A percentile compares a stretch with the other conserved stretches of the same genome.
These are phyloP conservation scores for Neurospora sp. DNA, from an alignment of 495 filamentous ascomycete species.

Conservation along the genomic window DNA sequence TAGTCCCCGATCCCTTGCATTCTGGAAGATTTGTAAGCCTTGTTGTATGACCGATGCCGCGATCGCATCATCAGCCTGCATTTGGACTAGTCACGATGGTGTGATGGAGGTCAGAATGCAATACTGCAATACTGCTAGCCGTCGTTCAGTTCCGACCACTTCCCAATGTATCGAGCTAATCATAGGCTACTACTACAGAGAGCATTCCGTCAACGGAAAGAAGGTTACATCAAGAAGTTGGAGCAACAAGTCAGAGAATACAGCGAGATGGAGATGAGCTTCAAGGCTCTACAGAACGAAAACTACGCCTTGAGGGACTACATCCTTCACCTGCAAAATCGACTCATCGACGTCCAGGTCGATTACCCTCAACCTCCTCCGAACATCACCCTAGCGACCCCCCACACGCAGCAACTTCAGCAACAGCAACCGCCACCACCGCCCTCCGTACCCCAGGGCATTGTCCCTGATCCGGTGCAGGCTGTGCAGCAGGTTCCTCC, in stretches of 20 bases:
- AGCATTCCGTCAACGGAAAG: conserved; percentile 95
- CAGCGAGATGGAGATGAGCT: conserved; percentile 55
- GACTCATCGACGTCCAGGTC: conserved; percentile 73
- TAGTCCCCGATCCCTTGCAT: conserved; percentile 1
- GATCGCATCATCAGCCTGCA: not conserved
- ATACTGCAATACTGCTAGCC: not conserved
- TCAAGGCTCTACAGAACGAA: conserved; percentile 68
- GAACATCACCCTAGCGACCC: conserved; percentile 30
- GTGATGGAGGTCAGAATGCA: not conserved
- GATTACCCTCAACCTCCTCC: conserved; percentile 75
- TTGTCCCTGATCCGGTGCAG: not conserved
- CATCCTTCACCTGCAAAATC: conserved; percentile 78
- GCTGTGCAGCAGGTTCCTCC: not conserved
- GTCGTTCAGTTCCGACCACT: not conserved
- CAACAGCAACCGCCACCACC: conserved; percentile 2
- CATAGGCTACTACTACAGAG: conserved; percentile 43
- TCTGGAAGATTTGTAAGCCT: not conserved
- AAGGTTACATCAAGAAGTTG: conserved; percentile 93
- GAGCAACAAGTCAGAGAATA: conserved; percentile 82
- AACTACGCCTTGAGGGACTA: conserved; percentile 89
- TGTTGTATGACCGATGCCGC: not conserved
- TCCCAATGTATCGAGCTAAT: not conserved
- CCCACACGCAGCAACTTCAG: conserved; percentile 12
- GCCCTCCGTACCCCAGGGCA: not conserved
- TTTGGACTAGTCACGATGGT: not conserved